Base-by-base conservation (phyloP, 805 yeast species). In the Ogataea chonburiensis region DNA sequence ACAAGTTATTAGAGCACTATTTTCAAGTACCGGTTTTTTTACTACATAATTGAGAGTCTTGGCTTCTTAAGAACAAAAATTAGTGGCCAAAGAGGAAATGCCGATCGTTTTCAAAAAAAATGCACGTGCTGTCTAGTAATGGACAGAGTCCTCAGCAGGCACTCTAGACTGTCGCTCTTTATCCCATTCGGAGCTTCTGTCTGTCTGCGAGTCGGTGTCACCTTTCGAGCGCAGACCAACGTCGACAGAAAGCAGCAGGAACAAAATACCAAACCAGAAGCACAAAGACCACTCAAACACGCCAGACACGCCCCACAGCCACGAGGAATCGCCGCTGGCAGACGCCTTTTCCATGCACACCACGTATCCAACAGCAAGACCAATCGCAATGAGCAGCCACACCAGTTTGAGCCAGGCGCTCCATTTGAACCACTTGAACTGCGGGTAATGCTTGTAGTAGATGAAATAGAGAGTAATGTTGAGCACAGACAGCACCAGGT, bases 221-320 rank as follows among this genome's bases (percentile, higher is more conserved):
- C 13, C 14, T n/a, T 42, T 44, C 17, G 40, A 40, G 14, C 45
- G 34, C 24, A 44, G 37, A 9, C 51, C 66, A 31, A 88, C 69
- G 56, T 91, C 97, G 42, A 75, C 69, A 2, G 83, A 64, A 58
- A 89, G 68, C 38, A 80, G 63, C 4, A 81, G 53, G 46, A 81
- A 73, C 42, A 84, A 67, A 21, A 81, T 50, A 3, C 95, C 93
- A 55, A 84, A 89, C 78, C 86, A 80, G 61, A 80, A 89, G n/a
- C 91, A 79, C 27, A 89, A 61, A 3, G 79, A 55, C 98, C 98
- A 91, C 61, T 91, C 98, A 55, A 83, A 77, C 14, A 70, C 65
- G 0, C 88, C 88, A 25, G 79, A 70, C 20, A 71, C 64, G 3
- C 72, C 73, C 45, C 71, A 66, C 24, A 62, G 52, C 6, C 62